Evolutionary conservation across 1,284 basidiomycete species (phyloP), one percentile per base, ranked within the genome.

Genomic region (Xanthoconium separans): DNA sequence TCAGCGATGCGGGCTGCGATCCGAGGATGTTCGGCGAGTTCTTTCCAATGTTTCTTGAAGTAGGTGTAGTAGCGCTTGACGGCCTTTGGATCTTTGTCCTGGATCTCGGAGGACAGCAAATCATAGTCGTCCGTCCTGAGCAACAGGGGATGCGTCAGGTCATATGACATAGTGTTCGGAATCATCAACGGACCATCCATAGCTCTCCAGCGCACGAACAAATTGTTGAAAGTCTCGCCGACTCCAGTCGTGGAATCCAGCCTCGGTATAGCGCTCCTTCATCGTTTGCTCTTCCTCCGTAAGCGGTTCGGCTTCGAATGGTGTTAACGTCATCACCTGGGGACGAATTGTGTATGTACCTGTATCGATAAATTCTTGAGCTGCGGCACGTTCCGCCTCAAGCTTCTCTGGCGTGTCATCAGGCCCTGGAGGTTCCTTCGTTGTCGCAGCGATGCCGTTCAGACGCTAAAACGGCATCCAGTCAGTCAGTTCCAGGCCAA

Each of bases 171-270:
- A 9, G 4, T 2, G 22, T 13, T 9, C 4, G 29, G 29, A 24
- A 42, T 27, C 0, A n/a, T 36, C 7, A 15, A 68, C 82, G 40
- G 52, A 89, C 89, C 93, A 92, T 51, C 95, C 96, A 68, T 94
- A 87, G 9, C 83, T 83, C 69, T 98, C 96, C 44, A 94, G 76
- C 0, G 87, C 93, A 50, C 84, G 81, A 46, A 98, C 82, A 65
- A 98, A 93, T 62, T 90, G 89, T 65, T 96, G 94, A 79, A 94
- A 98, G 69, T 98, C 95, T 43, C 93, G 83, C 58, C 92, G 81
- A 67, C 88, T 93, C 95, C 95, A 97, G 61, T 89, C 86, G 33
- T 85, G 83, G 74, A 97, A 97, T 15, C 95, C 94, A 54, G 89
- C 77, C 31, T 78, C 79, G n/a, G 87, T 82, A 34, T 91, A 83